Evolutionary conservation across 345 rosid genomes (phyloP), one percentile per base, ranked within the genome.

Genomic region (Zanthoxylum bungeanum): DNA sequence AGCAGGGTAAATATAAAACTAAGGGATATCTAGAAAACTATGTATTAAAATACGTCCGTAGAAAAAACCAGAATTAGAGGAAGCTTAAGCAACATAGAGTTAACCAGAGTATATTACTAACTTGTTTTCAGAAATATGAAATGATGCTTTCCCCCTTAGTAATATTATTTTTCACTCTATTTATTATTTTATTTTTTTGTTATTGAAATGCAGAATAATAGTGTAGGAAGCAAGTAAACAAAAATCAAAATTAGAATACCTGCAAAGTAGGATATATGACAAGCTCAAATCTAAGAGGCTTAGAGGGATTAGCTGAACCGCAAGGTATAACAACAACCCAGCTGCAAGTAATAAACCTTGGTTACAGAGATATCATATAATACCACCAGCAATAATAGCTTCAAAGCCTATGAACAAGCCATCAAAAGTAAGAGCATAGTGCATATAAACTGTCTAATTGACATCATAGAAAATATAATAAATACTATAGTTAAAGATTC

Each of bases 281-380:
- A 71, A 85, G 87, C 78, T 85, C 87, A 52, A 81, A 73, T 73
- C 80, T 79, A 58, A 61, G 73, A 71, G 85, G 87, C 75, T 66
- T 71, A 59, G 36, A 33, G 64, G 76, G 58, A 37, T 79, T 81
- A 46, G 79, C 82, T 19, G 87, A 66, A 58, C 84, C 85, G 3
- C 79, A 81, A 42, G 89, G 87, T 69, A 77, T 62, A 75, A 83
- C 71, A 46, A 79, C 85, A 66, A 75, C 85, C 89, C 89, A 85
- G 58, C 89, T 85, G 84, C 79, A 81, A 49, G 72, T 31, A 28
- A 56, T 4, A 7, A 78, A 4, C 40, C 24, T 64, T 22, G 61
- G 73, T 56, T 70, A 76, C 36, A 59, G 4, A 34, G 25, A 39
- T 19, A 9, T 17, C 28, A 56, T 25, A 39, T 55, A 55, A 39